Conservation (phyloP, 2,329 filamentous ascomycete genomes). For the Didymella lethalis region DNA sequence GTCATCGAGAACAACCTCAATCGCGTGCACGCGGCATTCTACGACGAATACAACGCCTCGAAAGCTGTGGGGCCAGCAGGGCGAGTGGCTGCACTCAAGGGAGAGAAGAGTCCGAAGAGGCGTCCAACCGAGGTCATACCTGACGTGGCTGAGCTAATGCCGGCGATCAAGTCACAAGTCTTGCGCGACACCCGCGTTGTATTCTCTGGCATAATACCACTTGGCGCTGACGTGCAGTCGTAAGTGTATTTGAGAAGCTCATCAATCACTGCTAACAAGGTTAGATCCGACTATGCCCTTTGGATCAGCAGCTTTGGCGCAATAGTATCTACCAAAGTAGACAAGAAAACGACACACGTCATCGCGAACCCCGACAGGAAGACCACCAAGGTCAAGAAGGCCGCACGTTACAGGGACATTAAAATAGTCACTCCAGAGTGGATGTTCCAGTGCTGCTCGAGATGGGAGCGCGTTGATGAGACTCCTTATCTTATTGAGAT, state of each 20-base stretch:
- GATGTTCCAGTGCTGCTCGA: slow-evolving; percentile 83
- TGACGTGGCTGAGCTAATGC: slow-evolving; percentile 86
- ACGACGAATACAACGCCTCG: slow-evolving; percentile 76
- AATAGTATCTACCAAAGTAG: slow-evolving; percentile 66
- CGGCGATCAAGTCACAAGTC: slow-evolving; percentile 77
- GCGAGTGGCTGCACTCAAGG: slow-evolving; percentile 60
- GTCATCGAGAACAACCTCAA: slow-evolving; percentile 79
- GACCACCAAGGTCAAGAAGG: slow-evolving; percentile 90
- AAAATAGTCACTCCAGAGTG: slow-evolving; percentile 93
- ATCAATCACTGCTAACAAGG: slow-evolving; percentile 26
- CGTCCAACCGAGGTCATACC: slow-evolving; percentile 69
- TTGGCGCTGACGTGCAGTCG: slow-evolving; percentile 77
- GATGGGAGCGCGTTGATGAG: slow-evolving; percentile 84
- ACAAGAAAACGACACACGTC: slow-evolving; percentile 68
- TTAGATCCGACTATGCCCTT: slow-evolving; percentile 79
- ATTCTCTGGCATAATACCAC: slow-evolving; percentile 87
- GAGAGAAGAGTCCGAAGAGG: slow-evolving; percentile 60
- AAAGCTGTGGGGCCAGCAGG: slow-evolving; percentile 53
- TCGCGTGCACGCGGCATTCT: slow-evolving; percentile 80
- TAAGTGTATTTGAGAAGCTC: slow-evolving; percentile 39
- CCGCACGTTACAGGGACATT: slow-evolving; percentile 78
- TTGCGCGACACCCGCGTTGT: slow-evolving; percentile 80
- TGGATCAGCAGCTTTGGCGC: slow-evolving; percentile 90
- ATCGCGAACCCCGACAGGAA: slow-evolving; percentile 75
- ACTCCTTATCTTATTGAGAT: slow-evolving; percentile 79